These are phyloP conservation scores for Acrocalymma vagum DNA, from an alignment of 2,329 filamentous ascomycete species.

Conservation along the genomic window DNA sequence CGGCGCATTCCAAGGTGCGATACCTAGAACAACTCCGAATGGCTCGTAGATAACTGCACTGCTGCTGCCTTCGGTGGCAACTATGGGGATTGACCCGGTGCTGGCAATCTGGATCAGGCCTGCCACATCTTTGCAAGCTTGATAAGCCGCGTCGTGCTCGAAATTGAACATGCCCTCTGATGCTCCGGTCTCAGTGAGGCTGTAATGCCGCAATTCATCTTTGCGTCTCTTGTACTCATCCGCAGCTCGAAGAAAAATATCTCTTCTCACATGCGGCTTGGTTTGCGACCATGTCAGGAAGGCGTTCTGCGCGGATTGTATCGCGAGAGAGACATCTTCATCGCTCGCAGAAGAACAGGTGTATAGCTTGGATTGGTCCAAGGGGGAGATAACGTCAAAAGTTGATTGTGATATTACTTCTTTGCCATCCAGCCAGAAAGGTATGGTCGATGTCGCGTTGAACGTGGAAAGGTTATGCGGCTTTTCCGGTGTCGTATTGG, in stretches of 20 bases:
- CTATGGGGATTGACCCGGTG: constrained; percentile 48
- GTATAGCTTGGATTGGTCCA: not conserved
- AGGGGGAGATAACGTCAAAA: constrained; percentile 3
- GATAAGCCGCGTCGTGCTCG: constrained; percentile 50
- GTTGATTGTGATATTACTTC: not conserved
- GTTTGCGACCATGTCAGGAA: constrained; percentile 72
- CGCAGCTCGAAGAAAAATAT: constrained; percentile 72
- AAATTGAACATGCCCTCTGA: constrained; percentile 62
- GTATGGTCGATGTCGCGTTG: no score
- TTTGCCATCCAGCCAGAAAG: constrained; percentile 3
- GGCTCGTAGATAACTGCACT: constrained; percentile 11
- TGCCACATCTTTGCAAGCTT: constrained; percentile 47
- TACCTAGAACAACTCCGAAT: constrained; percentile 8
- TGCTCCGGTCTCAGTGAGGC: constrained; percentile 8
- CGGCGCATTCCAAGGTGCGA: constrained; percentile 17
- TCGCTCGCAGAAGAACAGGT: not conserved
- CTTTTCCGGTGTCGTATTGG: no score
- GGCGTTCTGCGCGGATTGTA: constrained; percentile 49
- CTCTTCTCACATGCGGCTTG: constrained; percentile 66
- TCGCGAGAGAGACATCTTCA: not conserved
- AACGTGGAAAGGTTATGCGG: no score
- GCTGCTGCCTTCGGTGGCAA: constrained; percentile 3
- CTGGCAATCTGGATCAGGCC: no score
- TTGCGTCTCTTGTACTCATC: constrained; percentile 40
- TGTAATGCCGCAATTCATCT: no score